A percentile compares a stretch with the other conserved stretches of the same genome.
These are phyloP conservation scores for Coemansia asiatica DNA, from an alignment of 192 early-diverging fungal genomes.

Conservation along the genomic window DNA sequence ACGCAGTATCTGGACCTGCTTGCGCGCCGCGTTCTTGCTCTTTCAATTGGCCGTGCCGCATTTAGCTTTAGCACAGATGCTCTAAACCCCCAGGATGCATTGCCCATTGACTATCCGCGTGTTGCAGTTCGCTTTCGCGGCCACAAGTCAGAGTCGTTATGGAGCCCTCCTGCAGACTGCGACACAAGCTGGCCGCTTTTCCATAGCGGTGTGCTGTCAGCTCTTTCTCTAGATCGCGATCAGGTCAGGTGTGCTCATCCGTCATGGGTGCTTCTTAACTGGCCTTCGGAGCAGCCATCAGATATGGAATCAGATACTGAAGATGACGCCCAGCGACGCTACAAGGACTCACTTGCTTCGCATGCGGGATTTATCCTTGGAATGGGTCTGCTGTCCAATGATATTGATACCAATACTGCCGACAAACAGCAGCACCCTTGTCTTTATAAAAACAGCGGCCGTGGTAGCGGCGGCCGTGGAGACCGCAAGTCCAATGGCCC, in stretches of 20 bases:
- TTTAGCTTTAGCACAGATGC: conserved; percentile 64
- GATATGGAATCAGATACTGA: conserved; percentile 5
- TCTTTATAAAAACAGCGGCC: no score
- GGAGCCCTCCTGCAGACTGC: conserved; percentile 14
- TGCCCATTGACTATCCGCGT: conserved; percentile 59
- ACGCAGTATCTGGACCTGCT: conserved; percentile 25
- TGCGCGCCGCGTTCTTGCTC: conserved; percentile 60
- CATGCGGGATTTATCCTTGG: conserved; percentile 85
- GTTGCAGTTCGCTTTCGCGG: conserved; percentile 69
- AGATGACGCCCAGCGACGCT: conserved; percentile 10
- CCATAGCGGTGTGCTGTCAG: conserved; percentile 83
- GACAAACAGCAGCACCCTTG: no score
- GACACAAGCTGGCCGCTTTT: conserved; percentile 81
- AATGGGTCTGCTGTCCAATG: conserved; percentile 60
- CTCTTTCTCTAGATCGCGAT: conserved; percentile 63
- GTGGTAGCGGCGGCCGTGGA: no score
- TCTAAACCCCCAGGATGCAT: conserved; percentile 58
- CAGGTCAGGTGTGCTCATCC: conserved; percentile 58
- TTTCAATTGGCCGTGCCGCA: conserved; percentile 67
- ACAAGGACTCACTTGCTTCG: conserved; percentile 48
- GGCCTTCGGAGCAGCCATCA: conserved; percentile 34
- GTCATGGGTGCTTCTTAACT: conserved; percentile 82
- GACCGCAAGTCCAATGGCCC: conserved; percentile 57
- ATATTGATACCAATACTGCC: neutral
- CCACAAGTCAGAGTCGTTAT: conserved; percentile 44